Conservation (phyloP, 192 early-diverging fungal species). For the Rhizophagus prolifer region DNA sequence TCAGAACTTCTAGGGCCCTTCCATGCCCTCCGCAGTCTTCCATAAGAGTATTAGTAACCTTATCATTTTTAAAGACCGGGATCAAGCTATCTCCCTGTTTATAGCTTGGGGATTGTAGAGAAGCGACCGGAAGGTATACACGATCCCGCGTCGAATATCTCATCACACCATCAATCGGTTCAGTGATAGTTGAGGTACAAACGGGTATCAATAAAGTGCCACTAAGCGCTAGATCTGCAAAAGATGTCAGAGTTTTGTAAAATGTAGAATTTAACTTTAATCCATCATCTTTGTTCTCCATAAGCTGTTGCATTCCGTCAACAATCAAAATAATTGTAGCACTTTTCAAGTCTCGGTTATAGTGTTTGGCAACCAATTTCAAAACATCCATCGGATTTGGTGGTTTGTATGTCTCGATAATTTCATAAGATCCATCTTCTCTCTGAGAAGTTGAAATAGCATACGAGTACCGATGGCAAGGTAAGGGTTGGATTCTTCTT, state of each 20-base stretch:
- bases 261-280: constrained; percentile 12
- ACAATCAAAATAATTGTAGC: constrained; percentile 24
- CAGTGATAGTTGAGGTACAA: constrained; percentile 27
- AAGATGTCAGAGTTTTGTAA: constrained; percentile 5
- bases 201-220: constrained; percentile 6
- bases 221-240: constrained; percentile 14
- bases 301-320: constrained; percentile 27
- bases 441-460: constrained; percentile 27
- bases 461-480: constrained; percentile 20
- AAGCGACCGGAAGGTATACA: constrained; percentile 29
- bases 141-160: not conserved
- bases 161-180: no score
- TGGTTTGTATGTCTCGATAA: constrained; percentile 5
- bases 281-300: constrained; percentile 16
- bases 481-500: constrained; percentile 18
- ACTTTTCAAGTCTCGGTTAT: constrained; percentile 16
- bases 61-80: constrained; percentile 12
- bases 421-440: constrained; percentile 1
- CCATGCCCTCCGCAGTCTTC: constrained; percentile 36
- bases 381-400: constrained; percentile 8
- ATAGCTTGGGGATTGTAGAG: constrained; percentile 8
- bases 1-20: constrained; percentile 35
- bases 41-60: constrained; percentile 36
- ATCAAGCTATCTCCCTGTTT: not conserved
- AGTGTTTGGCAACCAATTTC: constrained; percentile 20